Percentiles rank a stretch among this genome's conserved stretches.
phyloP scores from a whole-genome alignment of 306 rosid genomes.

The Castanea crenata region DNA sequence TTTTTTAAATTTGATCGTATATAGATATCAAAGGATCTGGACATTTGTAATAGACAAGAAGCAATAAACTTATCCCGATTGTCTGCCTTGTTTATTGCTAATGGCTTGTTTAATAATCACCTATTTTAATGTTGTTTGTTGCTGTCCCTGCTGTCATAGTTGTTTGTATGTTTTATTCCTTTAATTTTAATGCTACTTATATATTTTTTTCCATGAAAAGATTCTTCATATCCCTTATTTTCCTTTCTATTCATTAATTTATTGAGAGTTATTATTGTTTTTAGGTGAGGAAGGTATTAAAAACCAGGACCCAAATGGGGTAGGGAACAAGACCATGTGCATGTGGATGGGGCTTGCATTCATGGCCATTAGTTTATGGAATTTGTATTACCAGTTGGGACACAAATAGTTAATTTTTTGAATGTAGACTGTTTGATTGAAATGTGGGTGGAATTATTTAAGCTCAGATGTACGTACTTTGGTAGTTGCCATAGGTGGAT shows the following conservation, averaged over 20 bases:
- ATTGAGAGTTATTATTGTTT: constrained; percentile 18
- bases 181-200: constrained; percentile 38
- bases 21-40: constrained; percentile 52
- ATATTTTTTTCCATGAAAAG: constrained; percentile 27
- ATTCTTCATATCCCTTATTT: constrained; percentile 42
- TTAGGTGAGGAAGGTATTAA: constrained; percentile 38
- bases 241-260: constrained; percentile 14
- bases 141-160: constrained; percentile 53
- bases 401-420: constrained; percentile 32
- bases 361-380: constrained; percentile 45
- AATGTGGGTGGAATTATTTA: constrained; percentile 36
- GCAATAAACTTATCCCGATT: constrained; percentile 60
- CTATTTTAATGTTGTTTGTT: constrained; percentile 26
- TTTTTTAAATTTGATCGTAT: constrained; percentile 34
- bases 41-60: constrained; percentile 65
- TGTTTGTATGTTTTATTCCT: constrained; percentile 58
- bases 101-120: constrained; percentile 36
- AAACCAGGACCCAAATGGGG: constrained; percentile 30
- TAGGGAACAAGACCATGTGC: constrained; percentile 91
- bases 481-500: constrained; percentile 21
- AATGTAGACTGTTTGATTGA: constrained; percentile 43
- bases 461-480: background rate
- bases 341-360: constrained; percentile 54
- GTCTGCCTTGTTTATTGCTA: constrained; percentile 65
- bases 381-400: constrained; percentile 38